These are phyloP conservation scores for Strobilomyces confusus DNA, from an alignment of 768 basidiomycete genomes.

Conservation along the genomic window DNA sequence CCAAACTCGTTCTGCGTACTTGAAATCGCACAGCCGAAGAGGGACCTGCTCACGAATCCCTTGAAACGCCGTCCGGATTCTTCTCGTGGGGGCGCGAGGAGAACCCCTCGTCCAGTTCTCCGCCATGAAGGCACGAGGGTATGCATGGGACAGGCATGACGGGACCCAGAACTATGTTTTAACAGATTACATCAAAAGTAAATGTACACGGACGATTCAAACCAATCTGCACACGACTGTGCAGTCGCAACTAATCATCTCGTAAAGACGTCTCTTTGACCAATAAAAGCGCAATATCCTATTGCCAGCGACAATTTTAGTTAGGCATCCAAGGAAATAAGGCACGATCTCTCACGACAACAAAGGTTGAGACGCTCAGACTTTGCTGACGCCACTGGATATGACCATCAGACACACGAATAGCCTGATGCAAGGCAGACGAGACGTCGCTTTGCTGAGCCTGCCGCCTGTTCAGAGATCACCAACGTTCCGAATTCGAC, in stretches of 20 bases:
- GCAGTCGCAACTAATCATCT: background rate
- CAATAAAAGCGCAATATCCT: slow-evolving; percentile 25
- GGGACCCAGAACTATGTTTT: too few species aligned
- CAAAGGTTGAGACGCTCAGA: slow-evolving; percentile 18
- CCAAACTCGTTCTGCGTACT: too few species aligned
- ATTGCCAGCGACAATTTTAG: slow-evolving; percentile 1
- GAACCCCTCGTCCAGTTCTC: background rate
- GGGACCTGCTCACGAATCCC: too few species aligned
- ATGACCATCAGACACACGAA: slow-evolving; percentile 1
- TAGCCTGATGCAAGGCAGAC: background rate
- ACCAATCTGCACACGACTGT: background rate
- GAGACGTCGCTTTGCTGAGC: slow-evolving; percentile 10
- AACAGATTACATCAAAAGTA: too few species aligned
- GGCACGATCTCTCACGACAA: slow-evolving; percentile 18
- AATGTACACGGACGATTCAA: too few species aligned
- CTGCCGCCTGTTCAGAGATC: background rate
- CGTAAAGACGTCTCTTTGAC: slow-evolving; percentile 2
- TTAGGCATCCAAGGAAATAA: background rate
- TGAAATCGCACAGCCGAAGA: too few species aligned
- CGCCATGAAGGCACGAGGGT: too few species aligned
- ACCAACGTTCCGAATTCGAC: background rate
- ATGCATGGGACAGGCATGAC: too few species aligned
- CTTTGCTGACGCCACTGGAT: slow-evolving; percentile 5
- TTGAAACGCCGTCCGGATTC: too few species aligned
- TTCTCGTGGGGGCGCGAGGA: too few species aligned